Evolutionary conservation across 257 asterid genomes (phyloP).

Genomic region (Datura wrightii): DNA sequence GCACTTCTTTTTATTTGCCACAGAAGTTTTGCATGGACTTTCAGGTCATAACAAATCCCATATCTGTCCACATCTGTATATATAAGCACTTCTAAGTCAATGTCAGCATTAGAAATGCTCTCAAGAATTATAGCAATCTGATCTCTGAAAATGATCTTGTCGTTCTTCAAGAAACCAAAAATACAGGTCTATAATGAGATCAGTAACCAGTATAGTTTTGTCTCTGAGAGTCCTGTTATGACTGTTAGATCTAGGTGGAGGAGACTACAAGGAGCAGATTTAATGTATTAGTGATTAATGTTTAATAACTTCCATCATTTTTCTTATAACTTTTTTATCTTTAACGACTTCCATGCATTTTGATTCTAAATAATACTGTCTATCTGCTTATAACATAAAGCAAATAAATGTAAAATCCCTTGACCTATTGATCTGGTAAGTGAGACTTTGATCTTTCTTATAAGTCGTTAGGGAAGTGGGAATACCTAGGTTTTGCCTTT

Average conservation of each 20-base stretch:
- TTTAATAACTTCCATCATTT: not conserved
- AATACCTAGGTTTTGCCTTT: not conserved
- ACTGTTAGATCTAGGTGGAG: not conserved
- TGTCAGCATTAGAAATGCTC: not conserved
- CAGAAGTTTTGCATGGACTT: not conserved
- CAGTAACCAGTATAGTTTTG: not conserved
- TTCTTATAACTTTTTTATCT: not conserved
- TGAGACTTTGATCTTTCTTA: not conserved
- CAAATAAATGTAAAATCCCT: not conserved
- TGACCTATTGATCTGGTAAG: slow-evolving; percentile 25
- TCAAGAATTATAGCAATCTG: not conserved
- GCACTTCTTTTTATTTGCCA: not conserved
- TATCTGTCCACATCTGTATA: not conserved
- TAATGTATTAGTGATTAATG: not conserved
- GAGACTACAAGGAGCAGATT: not conserved
- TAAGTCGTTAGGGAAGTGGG: slow-evolving; percentile 27
- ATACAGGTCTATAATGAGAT: not conserved
- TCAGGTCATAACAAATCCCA: not conserved
- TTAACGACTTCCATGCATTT: not conserved
- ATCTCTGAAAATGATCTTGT: not conserved
- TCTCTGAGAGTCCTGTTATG: slow-evolving; percentile 12
- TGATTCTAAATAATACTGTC: not conserved
- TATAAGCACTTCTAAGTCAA: not conserved
- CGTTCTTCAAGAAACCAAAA: not conserved
- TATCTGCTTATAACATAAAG: not conserved